A percentile compares a stretch with the other conserved stretches of the same genome.
Conservation (phyloP, 2,329 filamentous ascomycete genomes). For the Berkeleyomyces rouxiae region DNA sequence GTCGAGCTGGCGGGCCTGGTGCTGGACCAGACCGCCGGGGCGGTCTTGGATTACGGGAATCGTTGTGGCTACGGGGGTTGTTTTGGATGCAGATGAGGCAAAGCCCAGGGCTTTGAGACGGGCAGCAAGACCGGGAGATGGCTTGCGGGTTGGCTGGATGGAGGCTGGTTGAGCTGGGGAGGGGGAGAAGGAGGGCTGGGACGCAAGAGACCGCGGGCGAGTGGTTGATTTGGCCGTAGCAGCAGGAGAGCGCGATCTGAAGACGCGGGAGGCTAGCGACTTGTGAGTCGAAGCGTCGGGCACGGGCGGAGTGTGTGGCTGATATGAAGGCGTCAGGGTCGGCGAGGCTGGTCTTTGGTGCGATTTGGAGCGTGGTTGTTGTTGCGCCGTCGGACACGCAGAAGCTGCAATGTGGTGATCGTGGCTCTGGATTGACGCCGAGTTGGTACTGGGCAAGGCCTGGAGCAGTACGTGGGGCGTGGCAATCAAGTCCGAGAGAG, state of each 20-base stretch:
- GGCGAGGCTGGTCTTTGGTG: slow-evolving; percentile 5
- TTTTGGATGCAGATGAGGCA: slow-evolving; percentile 21
- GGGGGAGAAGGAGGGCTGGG: slow-evolving; percentile 17
- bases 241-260: slow-evolving; percentile 14
- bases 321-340: background rate
- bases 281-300: background rate
- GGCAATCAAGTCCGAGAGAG: slow-evolving; percentile 6
- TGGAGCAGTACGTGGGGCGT: background rate
- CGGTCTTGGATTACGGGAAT: slow-evolving; percentile 23
- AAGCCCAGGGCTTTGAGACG: slow-evolving; percentile 50
- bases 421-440: background rate
- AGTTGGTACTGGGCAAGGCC: background rate
- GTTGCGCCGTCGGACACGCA: background rate
- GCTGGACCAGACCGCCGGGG: slow-evolving; percentile 53
- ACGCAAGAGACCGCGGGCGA: slow-evolving; percentile 11
- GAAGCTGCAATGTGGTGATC: background rate
- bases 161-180: slow-evolving; percentile 8
- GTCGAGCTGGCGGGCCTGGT: slow-evolving; percentile 54
- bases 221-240: slow-evolving; percentile 17
- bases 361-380: slow-evolving; percentile 3
- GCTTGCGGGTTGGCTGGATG: slow-evolving; percentile 32
- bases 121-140: slow-evolving; percentile 47
- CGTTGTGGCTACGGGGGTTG: slow-evolving; percentile 13
- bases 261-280: slow-evolving; percentile 12
- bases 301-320: background rate